These are phyloP conservation scores for Volvox africanus DNA, from an alignment of 139 green algal genomes.

Conservation along the genomic window DNA sequence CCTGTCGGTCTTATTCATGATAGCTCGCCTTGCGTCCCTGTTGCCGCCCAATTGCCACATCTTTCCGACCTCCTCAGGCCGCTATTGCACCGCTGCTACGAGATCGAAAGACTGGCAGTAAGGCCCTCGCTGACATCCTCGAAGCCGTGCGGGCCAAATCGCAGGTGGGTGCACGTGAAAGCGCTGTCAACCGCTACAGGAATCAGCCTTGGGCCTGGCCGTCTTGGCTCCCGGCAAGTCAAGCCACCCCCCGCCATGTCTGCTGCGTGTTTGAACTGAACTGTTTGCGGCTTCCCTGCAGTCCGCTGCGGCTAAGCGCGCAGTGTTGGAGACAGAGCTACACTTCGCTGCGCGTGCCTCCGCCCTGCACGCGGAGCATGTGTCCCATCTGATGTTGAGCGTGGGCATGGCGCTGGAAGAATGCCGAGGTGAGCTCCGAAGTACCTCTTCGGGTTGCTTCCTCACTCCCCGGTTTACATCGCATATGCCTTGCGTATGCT, in stretches of 20 bases:
- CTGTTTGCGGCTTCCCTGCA: neutral
- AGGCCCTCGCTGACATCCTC: conserved; percentile 21
- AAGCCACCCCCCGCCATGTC: too few relatives aligned
- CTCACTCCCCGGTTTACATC: too few relatives aligned
- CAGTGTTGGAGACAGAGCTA: conserved; percentile 44
- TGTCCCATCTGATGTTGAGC: conserved; percentile 39
- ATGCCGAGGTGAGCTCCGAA: neutral
- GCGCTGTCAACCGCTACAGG: too few relatives aligned
- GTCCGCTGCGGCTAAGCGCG: conserved; percentile 13
- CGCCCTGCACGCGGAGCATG: conserved; percentile 37
- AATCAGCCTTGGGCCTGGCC: too few relatives aligned
- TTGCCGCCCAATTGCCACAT: too few relatives aligned
- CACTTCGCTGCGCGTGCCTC: conserved; percentile 26
- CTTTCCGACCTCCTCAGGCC: neutral
- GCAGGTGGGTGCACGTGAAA: neutral
- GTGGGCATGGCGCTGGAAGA: conserved; percentile 45
- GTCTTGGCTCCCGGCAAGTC: too few relatives aligned
- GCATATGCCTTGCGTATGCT: too few relatives aligned
- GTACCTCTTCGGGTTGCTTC: too few relatives aligned
- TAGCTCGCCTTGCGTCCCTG: neutral
- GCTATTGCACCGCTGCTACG: conserved; percentile 33
- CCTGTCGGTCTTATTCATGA: neutral
- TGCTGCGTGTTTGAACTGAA: too few relatives aligned
- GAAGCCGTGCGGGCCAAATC: neutral
- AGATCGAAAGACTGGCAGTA: conserved; percentile 26